These are phyloP conservation scores for Penicillium decumbens DNA, from an alignment of 2,329 filamentous ascomycete genomes.

Conservation along the genomic window DNA sequence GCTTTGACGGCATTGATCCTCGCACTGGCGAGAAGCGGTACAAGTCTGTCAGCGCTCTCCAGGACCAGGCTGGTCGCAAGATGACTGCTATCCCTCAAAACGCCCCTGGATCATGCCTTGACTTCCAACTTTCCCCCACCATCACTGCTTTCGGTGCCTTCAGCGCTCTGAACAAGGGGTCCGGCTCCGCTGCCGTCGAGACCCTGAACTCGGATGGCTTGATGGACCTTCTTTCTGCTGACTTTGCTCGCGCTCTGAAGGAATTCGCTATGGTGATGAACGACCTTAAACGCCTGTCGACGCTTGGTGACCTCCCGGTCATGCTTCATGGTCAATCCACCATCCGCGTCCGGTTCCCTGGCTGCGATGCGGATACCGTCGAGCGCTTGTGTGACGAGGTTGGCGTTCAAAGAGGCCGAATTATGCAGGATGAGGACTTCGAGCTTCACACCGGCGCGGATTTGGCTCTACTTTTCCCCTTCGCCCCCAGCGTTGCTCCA, in stretches of 20 bases:
- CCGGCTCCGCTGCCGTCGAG: constrained; percentile 35
- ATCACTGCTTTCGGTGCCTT: constrained; percentile 81
- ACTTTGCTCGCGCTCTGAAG: constrained; percentile 82
- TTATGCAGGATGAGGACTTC: constrained; percentile 75
- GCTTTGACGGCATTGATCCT: constrained; percentile 72
- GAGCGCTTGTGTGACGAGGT: constrained; percentile 81
- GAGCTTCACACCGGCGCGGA: constrained; percentile 62
- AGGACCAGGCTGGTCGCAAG: constrained; percentile 67
- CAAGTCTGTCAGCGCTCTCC: constrained; percentile 67
- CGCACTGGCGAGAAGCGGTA: constrained; percentile 70
- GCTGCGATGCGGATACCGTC: constrained; percentile 77
- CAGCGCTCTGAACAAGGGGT: constrained; percentile 34
- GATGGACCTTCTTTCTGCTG: constrained; percentile 75
- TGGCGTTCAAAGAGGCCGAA: constrained; percentile 71
- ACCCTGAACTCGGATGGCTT: constrained; percentile 78
- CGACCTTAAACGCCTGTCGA: constrained; percentile 72
- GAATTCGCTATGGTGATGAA: constrained; percentile 74
- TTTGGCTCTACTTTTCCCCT: constrained; percentile 79
- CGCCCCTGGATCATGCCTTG: constrained; percentile 73
- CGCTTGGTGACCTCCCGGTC: constrained; percentile 78
- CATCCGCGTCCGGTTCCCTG: constrained; percentile 81
- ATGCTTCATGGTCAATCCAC: constrained; percentile 62
- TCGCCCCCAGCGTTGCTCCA: constrained; percentile 60
- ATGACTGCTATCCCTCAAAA: constrained; percentile 53
- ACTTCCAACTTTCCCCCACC: constrained; percentile 83